Base-by-base conservation (phyloP, 768 basidiomycete species). In the Cystobasidiopsis lactophilus region DNA sequence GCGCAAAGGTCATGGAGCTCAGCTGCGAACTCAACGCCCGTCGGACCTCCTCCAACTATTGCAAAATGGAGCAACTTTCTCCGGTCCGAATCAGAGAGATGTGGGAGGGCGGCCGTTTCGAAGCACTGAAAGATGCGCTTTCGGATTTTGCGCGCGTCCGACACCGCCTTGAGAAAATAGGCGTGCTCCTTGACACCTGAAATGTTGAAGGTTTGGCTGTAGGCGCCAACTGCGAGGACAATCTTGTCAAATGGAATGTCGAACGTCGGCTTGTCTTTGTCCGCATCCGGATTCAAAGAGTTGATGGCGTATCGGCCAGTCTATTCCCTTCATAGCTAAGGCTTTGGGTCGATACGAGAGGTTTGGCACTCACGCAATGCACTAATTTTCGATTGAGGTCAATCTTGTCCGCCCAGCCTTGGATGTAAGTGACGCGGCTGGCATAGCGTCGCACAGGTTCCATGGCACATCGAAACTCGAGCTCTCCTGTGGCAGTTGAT, bases 71-170 rank as follows among this genome's bases (percentile, higher is more conserved):
- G 74, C 13, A 89, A 67, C 55, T 78, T 77, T 51, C 77, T 70
- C 46, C 82, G 75, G 58, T 89, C 77, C 37, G 74, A 67, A 53
- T 85, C 84, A 0, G 80, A 75, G 14, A 84, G 68, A 1, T 73
- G 77, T 0, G 85, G 85, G 58, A 84, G 79, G 59, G 77, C 79
- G 2, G 85, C 85, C 60, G 84, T 80, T 62, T 88, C 85, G 54
- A 89, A 84, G 63, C 79, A 79, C 76, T 56, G 57, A 44, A 60
- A 51, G 24, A 59, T 62, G 0, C 58, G 44, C 0, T 43, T 9
- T 2, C 60, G 52, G 27, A 59, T 64, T 19, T 47, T 51, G 7
- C 57, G 46, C 1, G 59, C 54, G 35, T 60, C 61, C 48, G 74
- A 72, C 50, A 84, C 75, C 54, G 84, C 77, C 65, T 85, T 85